Base-by-base conservation (phyloP, 176 grass and related monocot species). In the Carex cristatella region DNA sequence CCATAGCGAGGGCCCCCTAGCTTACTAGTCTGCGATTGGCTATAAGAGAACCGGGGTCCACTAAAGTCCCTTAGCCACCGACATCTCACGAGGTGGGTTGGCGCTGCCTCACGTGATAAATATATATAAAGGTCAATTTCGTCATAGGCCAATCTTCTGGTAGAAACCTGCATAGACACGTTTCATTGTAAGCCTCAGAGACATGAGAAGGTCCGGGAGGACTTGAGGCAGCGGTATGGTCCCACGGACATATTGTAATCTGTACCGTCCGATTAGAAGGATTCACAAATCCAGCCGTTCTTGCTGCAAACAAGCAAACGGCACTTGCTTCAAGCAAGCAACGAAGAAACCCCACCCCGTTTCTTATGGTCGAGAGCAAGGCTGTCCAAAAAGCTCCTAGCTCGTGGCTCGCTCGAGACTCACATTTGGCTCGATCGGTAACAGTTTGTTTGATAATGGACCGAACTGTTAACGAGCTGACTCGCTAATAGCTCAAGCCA, bases 1-100 rank as follows among this genome's bases (percentile, higher is more conserved):
- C 23, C 23, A 30, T 56, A 28, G 18, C 55, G 42, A 23, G 23
- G 46, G 40, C 2, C 12, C 27, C 2, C 10, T 31, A 32, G 23
- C 32, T 79, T 57, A 28, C 23, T 15, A 31, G 10, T 11, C 5
- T 82, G 3, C 48, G 38, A 82, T 82, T 82, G 80, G 53, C 18
- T 68, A 30, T 83, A 30, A 19, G 60, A 30, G 19, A 1, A 67
- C 14, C n/a, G 78, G 78, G 53, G 14, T 15, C 35, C 59, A 67
- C 23, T 59, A 28, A 82, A 64, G 4, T 5, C 38, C 38, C 19
- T 48, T 19, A 64, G 57, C 80, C 80, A 51, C 80, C 80, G 80
- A 83, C 80, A 83, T 38, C 46, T 42, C 80, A 83, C 61, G 80
- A 77, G 72, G 23, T 77, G 49, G 72, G 48, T 56, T 15, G 46